Evolutionary conservation across 768 basidiomycete species (phyloP).

Genomic region (Auricularia cornea): DNA sequence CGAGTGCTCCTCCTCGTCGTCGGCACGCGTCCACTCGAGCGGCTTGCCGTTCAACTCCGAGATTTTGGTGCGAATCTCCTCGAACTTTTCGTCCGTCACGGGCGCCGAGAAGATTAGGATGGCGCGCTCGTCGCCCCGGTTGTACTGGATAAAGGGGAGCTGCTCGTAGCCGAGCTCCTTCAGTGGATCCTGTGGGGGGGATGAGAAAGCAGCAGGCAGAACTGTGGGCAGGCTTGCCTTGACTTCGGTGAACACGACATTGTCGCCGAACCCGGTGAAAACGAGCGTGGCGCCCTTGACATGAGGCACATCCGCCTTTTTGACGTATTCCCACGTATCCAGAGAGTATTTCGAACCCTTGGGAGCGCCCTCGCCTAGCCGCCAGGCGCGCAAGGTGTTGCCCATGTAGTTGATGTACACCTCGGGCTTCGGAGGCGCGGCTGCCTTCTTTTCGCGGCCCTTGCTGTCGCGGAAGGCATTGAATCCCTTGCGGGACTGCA

Average conservation of each 20-base stretch:
- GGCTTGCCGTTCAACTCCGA: constrained; percentile 56
- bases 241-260: constrained; percentile 56
- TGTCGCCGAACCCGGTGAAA: constrained; percentile 50
- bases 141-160: constrained; percentile 40
- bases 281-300: constrained; percentile 46
- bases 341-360: constrained; percentile 40
- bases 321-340: constrained; percentile 37
- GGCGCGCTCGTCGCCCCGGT: constrained; percentile 37
- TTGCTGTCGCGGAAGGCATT: constrained; percentile 62
- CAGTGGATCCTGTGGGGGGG: constrained; percentile 30
- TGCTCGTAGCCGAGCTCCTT: constrained; percentile 37
- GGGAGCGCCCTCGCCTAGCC: background rate
- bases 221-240: constrained; percentile 27
- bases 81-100: constrained; percentile 63
- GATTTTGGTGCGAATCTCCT: constrained; percentile 56
- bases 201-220: constrained; percentile 2
- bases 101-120: constrained; percentile 52
- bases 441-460: constrained; percentile 30
- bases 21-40: constrained; percentile 55
- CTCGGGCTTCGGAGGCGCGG: constrained; percentile 36
- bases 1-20: constrained; percentile 59
- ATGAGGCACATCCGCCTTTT: constrained; percentile 34
- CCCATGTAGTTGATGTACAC: constrained; percentile 72
- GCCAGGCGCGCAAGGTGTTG: constrained; percentile 46
- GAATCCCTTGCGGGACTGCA: constrained; percentile 44